A percentile compares a stretch with the other conserved stretches of the same genome.
Evolutionary conservation across 2,329 filamentous ascomycete species (phyloP).

Genomic region (Microdochium bolleyi): DNA sequence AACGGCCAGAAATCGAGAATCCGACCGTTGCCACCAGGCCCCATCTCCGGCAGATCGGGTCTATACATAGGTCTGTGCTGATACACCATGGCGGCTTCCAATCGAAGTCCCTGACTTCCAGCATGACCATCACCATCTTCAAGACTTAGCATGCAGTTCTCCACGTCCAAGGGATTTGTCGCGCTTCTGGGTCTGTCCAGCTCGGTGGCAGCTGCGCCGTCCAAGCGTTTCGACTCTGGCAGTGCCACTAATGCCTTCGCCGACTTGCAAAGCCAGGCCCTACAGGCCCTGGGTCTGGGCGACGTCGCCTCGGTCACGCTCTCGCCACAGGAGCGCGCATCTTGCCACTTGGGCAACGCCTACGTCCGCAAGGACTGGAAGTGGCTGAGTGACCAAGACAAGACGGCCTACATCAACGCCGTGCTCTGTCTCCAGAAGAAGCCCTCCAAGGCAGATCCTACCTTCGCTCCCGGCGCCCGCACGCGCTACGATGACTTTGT

Average conservation of each 20-base stretch:
- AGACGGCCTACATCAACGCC: constrained; percentile 22
- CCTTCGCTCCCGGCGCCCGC: constrained; percentile 20
- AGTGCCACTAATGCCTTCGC: neutral
- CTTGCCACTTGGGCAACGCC: constrained; percentile 1
- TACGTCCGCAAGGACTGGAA: constrained; percentile 14
- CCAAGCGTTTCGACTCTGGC: neutral
- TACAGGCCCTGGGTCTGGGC: neutral
- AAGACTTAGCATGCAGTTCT: neutral
- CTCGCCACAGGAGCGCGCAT: neutral
- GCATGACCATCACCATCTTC: neutral
- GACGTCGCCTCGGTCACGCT: neutral
- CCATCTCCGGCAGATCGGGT: neutral
- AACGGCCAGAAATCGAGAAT: neutral
- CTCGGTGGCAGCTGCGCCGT: neutral
- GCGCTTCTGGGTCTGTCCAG: neutral
- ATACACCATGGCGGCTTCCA: neutral
- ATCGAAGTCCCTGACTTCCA: neutral
- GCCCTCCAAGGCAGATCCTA: constrained; percentile 20
- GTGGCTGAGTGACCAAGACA: constrained; percentile 3
- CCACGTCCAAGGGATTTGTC: neutral
- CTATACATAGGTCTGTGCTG: neutral
- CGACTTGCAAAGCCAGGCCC: neutral
- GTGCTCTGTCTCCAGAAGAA: constrained; percentile 22
- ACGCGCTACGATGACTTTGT: constrained; percentile 27
- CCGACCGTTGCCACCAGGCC: neutral